phyloP scores from a whole-genome alignment of 768 basidiomycete genomes.

The Termitomyces sp. region DNA sequence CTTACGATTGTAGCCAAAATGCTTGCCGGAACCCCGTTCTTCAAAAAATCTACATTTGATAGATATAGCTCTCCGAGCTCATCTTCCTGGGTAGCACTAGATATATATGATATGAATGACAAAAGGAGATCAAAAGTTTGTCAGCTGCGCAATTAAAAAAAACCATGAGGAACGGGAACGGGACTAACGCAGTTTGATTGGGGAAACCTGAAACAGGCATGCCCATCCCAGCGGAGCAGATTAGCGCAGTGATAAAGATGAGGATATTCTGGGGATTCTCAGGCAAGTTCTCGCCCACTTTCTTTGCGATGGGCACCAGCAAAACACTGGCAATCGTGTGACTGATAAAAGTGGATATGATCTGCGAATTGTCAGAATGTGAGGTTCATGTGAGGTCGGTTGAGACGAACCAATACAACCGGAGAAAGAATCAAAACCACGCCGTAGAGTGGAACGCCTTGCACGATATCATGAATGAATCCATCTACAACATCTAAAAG shows the following conservation, averaged over 20 bases:
- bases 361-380: slow-evolving; percentile 30
- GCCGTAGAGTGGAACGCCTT: slow-evolving; percentile 59
- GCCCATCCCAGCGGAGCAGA: slow-evolving; percentile 96
- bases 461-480: slow-evolving; percentile 54
- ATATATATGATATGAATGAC: slow-evolving; percentile 1
- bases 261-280: slow-evolving; percentile 73
- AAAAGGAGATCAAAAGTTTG: slow-evolving; percentile 10
- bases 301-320: slow-evolving; percentile 92
- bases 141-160: slow-evolving; percentile 7
- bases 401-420: slow-evolving; percentile 58
- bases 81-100: slow-evolving; percentile 87
- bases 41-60: slow-evolving; percentile 82
- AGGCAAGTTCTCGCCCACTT: slow-evolving; percentile 79
- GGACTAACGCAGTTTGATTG: slow-evolving; percentile 89
- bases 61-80: slow-evolving; percentile 90
- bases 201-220: slow-evolving; percentile 99
- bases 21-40: slow-evolving; percentile 94
- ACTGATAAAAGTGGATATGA: slow-evolving; percentile 94
- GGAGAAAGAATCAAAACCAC: slow-evolving; percentile 71
- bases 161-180: not conserved
- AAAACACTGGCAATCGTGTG: slow-evolving; percentile 96
- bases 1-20: slow-evolving; percentile 80
- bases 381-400: slow-evolving; percentile 8
- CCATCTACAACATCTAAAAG: slow-evolving; percentile 76
- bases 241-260: slow-evolving; percentile 89